phyloP scores from a whole-genome alignment of 2,329 filamentous ascomycete species.

The Fusarium fracticaudum region DNA sequence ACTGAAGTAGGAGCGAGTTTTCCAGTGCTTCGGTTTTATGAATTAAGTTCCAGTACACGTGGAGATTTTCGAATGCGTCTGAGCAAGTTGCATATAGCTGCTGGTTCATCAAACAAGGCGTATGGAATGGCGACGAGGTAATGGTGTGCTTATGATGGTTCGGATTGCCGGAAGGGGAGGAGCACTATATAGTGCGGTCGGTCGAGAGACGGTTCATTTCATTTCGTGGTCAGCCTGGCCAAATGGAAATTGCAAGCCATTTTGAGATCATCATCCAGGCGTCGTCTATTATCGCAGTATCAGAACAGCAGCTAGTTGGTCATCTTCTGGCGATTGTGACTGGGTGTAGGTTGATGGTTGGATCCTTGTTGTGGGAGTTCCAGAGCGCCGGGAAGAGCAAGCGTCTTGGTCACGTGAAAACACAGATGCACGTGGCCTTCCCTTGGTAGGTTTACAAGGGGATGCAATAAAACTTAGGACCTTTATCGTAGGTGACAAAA shows the following conservation, averaged over 20 bases:
- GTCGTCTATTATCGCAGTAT: conserved; percentile 8
- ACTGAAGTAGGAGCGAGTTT: conserved; percentile 1
- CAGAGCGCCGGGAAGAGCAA: conserved; percentile 17
- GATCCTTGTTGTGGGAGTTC: conserved; percentile 38
- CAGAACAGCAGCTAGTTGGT: conserved; percentile 11
- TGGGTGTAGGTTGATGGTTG: conserved; percentile 36
- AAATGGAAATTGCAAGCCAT: background rate
- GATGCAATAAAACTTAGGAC: no score
- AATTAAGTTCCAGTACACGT: background rate
- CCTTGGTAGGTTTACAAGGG: background rate
- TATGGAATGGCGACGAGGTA: background rate
- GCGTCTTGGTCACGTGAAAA: conserved; percentile 31
- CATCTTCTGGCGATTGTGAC: conserved; percentile 28
- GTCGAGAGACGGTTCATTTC: background rate
- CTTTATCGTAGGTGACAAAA: no score
- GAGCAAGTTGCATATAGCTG: background rate
- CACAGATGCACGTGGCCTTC: conserved; percentile 4
- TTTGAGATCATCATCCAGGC: background rate
- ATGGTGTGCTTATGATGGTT: conserved; percentile 20
- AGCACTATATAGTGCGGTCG: conserved; percentile 3
- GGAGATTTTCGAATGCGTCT: background rate
- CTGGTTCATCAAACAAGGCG: background rate
- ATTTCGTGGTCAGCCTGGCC: conserved; percentile 1
- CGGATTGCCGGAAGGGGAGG: conserved; percentile 33
- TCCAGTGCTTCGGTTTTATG: background rate